These are phyloP conservation scores for Tranzscheliella williamsii DNA, from an alignment of 1,284 basidiomycete genomes.

Conservation along the genomic window DNA sequence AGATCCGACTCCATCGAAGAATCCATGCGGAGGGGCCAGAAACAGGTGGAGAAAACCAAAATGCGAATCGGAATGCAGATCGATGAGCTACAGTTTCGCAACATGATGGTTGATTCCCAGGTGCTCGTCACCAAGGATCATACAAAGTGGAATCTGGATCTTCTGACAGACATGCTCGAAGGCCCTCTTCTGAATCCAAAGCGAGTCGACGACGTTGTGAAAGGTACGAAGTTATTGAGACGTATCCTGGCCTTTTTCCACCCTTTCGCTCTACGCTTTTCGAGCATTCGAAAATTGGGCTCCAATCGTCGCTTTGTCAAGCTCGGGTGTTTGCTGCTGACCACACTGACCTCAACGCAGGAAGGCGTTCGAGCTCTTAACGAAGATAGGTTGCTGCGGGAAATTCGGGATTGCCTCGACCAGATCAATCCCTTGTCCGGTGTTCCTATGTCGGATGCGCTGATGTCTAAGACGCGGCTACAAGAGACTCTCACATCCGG, in stretches of 20 bases:
- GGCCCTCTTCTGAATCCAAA: slow-evolving; percentile 88
- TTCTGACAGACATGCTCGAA: slow-evolving; percentile 84
- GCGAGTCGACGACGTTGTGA: slow-evolving; percentile 93
- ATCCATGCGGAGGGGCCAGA: slow-evolving; percentile 69
- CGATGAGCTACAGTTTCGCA: slow-evolving; percentile 57
- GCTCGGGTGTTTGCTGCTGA: slow-evolving; percentile 71
- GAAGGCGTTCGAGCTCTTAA: slow-evolving; percentile 82
- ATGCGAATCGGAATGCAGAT: slow-evolving; percentile 80
- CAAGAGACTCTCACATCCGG: slow-evolving; percentile 83
- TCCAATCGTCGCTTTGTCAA: slow-evolving; percentile 57
- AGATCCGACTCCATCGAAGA: slow-evolving; percentile 87
- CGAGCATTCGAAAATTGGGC: slow-evolving; percentile 72
- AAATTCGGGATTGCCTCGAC: slow-evolving; percentile 83
- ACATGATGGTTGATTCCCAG: slow-evolving; percentile 62
- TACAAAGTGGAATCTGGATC: slow-evolving; percentile 88
- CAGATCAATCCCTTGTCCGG: slow-evolving; percentile 81
- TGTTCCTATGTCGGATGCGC: slow-evolving; percentile 65
- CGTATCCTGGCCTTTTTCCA: slow-evolving; percentile 89
- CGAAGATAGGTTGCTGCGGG: slow-evolving; percentile 84
- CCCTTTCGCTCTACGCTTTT: slow-evolving; percentile 83
- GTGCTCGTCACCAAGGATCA: slow-evolving; percentile 87
- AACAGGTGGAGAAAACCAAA: slow-evolving; percentile 83
- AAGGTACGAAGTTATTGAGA: slow-evolving; percentile 82
- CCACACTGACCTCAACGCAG: slow-evolving; percentile 77
- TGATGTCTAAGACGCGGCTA: slow-evolving; percentile 83